Conservation (phyloP, 129 eudicot genomes). For the Flaveria bidentis region DNA sequence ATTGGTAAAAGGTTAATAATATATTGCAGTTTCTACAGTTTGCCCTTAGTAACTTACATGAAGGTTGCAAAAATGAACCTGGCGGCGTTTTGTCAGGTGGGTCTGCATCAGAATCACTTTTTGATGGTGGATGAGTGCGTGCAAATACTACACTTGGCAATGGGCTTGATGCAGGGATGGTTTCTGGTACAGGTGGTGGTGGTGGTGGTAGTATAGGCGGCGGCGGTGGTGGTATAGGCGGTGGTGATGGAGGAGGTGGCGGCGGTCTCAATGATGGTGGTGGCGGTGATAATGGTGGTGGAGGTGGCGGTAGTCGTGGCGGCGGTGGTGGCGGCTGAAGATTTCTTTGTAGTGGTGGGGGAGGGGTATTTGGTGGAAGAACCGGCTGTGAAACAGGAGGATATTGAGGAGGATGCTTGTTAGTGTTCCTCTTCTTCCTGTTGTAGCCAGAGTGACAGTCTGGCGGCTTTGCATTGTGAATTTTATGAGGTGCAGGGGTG, state of each 20-base stretch:
- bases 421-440: conserved; percentile 38
- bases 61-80: conserved; percentile 57
- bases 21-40: neutral
- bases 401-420: conserved; percentile 37
- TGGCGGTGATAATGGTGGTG: conserved; percentile 29
- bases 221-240: conserved; percentile 32
- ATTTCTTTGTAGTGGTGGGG: conserved; percentile 33
- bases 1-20: conserved; percentile 7
- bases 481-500: conserved; percentile 44
- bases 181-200: conserved; percentile 44
- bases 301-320: neutral
- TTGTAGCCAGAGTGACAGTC: conserved; percentile 47
- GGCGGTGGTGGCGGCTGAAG: neutral
- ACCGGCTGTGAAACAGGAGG: conserved; percentile 59
- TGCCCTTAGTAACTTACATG: conserved; percentile 56
- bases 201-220: conserved; percentile 23
- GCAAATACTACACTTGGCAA: conserved; percentile 66
- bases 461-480: conserved; percentile 51
- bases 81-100: conserved; percentile 59
- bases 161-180: conserved; percentile 65
- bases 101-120: conserved; percentile 49
- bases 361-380: conserved; percentile 8
- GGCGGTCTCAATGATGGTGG: conserved; percentile 36
- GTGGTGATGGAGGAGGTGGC: conserved; percentile 33
- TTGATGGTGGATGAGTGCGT: conserved; percentile 59